These are phyloP conservation scores for Mucor plumbeus DNA, from an alignment of 371 early-diverging fungal genomes.

Conservation along the genomic window DNA sequence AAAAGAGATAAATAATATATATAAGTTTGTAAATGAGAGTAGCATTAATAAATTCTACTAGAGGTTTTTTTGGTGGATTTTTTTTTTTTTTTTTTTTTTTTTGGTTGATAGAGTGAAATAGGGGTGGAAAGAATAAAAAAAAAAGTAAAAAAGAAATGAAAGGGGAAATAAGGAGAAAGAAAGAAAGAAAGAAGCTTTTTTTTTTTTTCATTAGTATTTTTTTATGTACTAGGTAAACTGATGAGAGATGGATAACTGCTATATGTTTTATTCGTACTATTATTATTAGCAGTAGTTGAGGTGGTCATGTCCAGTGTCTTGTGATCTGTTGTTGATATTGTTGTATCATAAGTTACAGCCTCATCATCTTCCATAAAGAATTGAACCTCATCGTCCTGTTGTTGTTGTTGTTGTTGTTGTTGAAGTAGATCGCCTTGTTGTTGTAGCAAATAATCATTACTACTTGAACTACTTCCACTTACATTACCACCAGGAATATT, in stretches of 20 bases:
- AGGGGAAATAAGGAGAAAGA: neutral
- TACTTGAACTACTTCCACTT: conserved; percentile 12
- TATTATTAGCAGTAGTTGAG: neutral
- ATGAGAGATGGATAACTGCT: conserved; percentile 19
- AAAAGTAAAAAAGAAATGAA: neutral
- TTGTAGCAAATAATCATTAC: conserved; percentile 19
- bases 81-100: neutral
- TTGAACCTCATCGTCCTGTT: conserved; percentile 50
- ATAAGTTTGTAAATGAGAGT: neutral
- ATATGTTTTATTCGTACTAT: neutral
- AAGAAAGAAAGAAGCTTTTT: conserved; percentile 9
- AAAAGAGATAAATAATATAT: neutral
- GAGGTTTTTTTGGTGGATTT: neutral
- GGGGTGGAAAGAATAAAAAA: neutral
- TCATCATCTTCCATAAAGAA: conserved; percentile 58
- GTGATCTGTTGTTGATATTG: conserved; percentile 14
- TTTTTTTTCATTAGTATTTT: conserved; percentile 1
- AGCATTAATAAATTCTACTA: neutral
- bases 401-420: conserved; percentile 9
- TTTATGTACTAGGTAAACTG: conserved; percentile 23
- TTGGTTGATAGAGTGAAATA: neutral
- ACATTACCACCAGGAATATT: conserved; percentile 32
- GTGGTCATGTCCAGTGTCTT: conserved; percentile 22
- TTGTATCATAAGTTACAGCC: conserved; percentile 27
- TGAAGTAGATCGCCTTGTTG: conserved; percentile 29